Percentiles rank a stretch among this genome's conserved stretches.
These are phyloP conservation scores for Prunus yedoensis DNA, from an alignment of 331 rosid genomes.

Conservation along the genomic window DNA sequence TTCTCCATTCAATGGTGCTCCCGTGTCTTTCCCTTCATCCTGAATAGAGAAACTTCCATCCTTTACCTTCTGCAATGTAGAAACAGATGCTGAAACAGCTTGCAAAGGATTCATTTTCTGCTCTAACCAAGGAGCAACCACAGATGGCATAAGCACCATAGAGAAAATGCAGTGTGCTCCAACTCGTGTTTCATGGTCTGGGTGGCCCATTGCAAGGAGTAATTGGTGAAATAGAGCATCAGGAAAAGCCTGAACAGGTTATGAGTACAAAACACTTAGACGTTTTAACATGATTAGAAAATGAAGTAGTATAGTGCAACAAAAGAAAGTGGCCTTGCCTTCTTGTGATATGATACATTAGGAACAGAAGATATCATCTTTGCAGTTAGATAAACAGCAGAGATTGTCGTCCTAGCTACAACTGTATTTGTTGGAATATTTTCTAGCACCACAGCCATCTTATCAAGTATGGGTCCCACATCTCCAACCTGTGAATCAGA, in stretches of 20 bases:
- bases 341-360: slow-evolving; percentile 71
- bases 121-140: slow-evolving; percentile 42
- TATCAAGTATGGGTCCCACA: slow-evolving; percentile 87
- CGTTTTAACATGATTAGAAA: slow-evolving; percentile 20
- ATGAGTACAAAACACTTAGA: slow-evolving; percentile 20
- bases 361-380: slow-evolving; percentile 71
- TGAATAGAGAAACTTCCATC: slow-evolving; percentile 47
- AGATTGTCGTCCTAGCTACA: slow-evolving; percentile 70
- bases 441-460: slow-evolving; percentile 84
- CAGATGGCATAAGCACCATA: slow-evolving; percentile 74
- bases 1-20: slow-evolving; percentile 35
- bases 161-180: slow-evolving; percentile 84
- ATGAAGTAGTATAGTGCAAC: slow-evolving; percentile 18
- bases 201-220: slow-evolving; percentile 85
- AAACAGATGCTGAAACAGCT: slow-evolving; percentile 35
- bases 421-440: slow-evolving; percentile 48
- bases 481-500: slow-evolving; percentile 72
- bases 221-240: slow-evolving; percentile 92
- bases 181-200: slow-evolving; percentile 77
- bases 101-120: slow-evolving; percentile 26
- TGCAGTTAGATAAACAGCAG: slow-evolving; percentile 78
- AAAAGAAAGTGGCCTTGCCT: slow-evolving; percentile 48
- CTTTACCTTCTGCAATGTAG: slow-evolving; percentile 33
- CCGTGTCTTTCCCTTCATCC: slow-evolving; percentile 31
- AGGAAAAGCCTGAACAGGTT: slow-evolving; percentile 74